Conservation (phyloP, 1,139 yeast genomes). For the Pneumocystis canis region DNA sequence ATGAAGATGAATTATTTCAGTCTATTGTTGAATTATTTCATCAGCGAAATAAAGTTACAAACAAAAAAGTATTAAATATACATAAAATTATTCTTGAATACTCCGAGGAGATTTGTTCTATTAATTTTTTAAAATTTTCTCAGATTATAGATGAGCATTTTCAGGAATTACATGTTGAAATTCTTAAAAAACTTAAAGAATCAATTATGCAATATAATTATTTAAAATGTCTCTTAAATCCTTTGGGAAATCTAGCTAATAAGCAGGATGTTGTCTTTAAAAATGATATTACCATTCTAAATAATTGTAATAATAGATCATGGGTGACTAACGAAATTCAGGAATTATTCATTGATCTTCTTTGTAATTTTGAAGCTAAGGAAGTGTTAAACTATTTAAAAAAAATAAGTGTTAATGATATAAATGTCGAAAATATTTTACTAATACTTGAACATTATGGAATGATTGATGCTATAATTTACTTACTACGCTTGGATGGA, state of each 20-base stretch:
- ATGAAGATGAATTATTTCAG: constrained; percentile 17
- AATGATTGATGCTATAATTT: neutral
- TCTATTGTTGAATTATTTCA: constrained; percentile 21
- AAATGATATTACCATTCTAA: neutral
- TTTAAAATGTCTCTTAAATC: constrained; percentile 17
- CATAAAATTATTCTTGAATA: constrained; percentile 11
- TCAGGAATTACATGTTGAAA: constrained; percentile 19
- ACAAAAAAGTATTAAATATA: constrained; percentile 9
- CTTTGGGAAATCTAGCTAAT: neutral
- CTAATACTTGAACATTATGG: neutral
- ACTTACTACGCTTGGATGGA: neutral
- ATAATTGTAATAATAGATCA: neutral
- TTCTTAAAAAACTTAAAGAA: constrained; percentile 10
- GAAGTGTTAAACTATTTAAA: neutral
- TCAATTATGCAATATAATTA: constrained; percentile 17
- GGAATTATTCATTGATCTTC: neutral
- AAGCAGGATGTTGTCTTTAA: neutral
- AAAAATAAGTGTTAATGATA: neutral
- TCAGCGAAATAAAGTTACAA: constrained; percentile 6
- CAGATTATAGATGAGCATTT: constrained; percentile 18
- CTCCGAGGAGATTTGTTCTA: constrained; percentile 13
- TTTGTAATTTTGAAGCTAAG: neutral
- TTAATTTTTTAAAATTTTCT: constrained; percentile 14
- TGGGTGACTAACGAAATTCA: neutral
- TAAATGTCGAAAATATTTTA: neutral